Evolutionary conservation across 345 rosid species (phyloP).

Genomic region (Durio zibethinus): DNA sequence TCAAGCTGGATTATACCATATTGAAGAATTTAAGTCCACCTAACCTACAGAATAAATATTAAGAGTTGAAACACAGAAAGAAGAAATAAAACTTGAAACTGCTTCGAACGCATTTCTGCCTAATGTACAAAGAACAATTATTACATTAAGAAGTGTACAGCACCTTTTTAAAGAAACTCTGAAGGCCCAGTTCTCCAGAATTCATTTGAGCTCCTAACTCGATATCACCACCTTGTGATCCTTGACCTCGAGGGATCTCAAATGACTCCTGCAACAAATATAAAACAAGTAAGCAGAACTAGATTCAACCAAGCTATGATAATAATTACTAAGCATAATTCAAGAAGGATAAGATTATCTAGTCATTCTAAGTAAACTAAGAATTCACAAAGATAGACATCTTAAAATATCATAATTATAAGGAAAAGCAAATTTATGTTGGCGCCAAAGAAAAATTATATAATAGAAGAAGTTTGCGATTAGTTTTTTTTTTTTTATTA

Average conservation of each 20-base stretch:
- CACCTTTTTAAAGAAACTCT: slow-evolving; percentile 76
- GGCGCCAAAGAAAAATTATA: background rate
- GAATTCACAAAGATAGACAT: background rate
- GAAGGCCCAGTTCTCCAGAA: slow-evolving; percentile 73
- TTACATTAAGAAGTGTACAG: background rate
- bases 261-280: slow-evolving; percentile 61
- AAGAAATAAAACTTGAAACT: background rate
- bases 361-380: background rate
- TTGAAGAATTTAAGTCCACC: background rate
- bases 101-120: background rate
- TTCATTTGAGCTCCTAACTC: slow-evolving; percentile 60
- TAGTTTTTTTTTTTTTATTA: background rate
- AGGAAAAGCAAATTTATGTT: background rate
- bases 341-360: background rate
- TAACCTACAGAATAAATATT: background rate
- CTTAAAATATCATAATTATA: background rate
- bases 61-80: background rate
- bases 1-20: background rate
- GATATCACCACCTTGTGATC: slow-evolving; percentile 59
- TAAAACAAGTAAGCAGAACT: background rate
- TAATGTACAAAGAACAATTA: background rate
- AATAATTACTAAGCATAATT: background rate
- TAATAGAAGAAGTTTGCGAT: background rate
- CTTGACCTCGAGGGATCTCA: slow-evolving; percentile 69
- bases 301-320: background rate